Evolutionary conservation across 192 early-diverging fungal species (phyloP).

Genomic region (Lunasporangiospora selenospora): DNA sequence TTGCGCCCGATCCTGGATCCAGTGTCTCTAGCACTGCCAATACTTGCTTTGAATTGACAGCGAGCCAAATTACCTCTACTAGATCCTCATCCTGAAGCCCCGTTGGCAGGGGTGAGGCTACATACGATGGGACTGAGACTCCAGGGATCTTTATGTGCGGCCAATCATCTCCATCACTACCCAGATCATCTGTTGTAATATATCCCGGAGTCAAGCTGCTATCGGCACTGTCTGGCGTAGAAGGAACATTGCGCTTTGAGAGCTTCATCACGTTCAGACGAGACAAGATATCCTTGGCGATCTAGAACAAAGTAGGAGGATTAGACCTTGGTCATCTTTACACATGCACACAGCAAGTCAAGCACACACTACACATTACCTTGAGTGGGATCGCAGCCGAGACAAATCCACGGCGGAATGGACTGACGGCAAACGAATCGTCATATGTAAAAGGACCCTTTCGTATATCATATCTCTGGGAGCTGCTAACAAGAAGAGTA

Average conservation of each 20-base stretch:
- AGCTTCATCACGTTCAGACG: conserved; percentile 41
- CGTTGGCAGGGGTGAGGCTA: conserved; percentile 48
- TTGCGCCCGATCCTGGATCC: conserved; percentile 31
- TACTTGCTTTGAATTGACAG: conserved; percentile 52
- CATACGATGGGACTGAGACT: conserved; percentile 43
- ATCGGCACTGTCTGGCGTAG: conserved; percentile 12
- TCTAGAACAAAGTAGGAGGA: too few relatives aligned
- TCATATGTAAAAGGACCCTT: conserved; percentile 55
- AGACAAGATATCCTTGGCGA: conserved; percentile 40
- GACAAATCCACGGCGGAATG: conserved; percentile 52
- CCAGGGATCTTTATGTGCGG: conserved; percentile 49
- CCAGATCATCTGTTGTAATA: conserved; percentile 57
- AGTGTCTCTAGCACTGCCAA: conserved; percentile 29
- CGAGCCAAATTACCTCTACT: conserved; percentile 52
- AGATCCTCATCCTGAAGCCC: conserved; percentile 24
- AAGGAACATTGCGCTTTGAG: conserved; percentile 30
- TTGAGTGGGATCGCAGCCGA: conserved; percentile 43
- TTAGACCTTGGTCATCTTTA: too few relatives aligned
- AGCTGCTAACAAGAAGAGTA: conserved; percentile 53
- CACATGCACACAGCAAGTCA: too few relatives aligned
- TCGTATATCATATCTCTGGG: conserved; percentile 54
- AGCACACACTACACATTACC: background rate
- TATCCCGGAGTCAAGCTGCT: conserved; percentile 54
- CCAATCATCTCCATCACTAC: conserved; percentile 59
- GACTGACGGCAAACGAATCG: conserved; percentile 51